phyloP scores from a whole-genome alignment of 768 basidiomycete species.

The Macrocybe gigantea region DNA sequence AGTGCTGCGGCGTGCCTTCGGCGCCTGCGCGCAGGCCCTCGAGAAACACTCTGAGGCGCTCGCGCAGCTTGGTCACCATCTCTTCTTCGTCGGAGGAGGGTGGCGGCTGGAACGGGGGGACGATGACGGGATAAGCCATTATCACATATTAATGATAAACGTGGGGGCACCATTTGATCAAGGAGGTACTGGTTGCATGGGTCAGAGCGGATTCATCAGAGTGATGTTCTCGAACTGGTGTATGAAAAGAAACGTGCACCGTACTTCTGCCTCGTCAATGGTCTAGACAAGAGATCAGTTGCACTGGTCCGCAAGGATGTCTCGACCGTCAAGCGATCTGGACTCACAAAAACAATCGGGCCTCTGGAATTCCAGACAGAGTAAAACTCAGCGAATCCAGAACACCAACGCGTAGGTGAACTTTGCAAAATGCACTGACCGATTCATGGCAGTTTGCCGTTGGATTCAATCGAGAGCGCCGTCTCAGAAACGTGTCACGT shows the following conservation, averaged over 20 bases:
- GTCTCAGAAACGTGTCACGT: no score
- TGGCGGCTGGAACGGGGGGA: no score
- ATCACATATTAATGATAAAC: background rate
- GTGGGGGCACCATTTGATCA: background rate
- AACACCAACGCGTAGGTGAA: no score
- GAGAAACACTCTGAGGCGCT: conserved; percentile 1
- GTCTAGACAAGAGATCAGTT: background rate
- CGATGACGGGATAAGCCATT: background rate
- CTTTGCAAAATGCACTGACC: no score
- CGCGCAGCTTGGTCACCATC: conserved; percentile 1
- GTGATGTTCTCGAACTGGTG: no score
- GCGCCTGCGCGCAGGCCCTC: background rate
- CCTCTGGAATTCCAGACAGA: no score
- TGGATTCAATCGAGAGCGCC: no score
- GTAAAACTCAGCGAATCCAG: no score
- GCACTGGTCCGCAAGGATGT: no score
- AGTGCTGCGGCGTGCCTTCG: background rate
- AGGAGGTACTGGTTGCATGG: background rate
- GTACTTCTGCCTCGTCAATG: background rate
- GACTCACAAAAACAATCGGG: no score
- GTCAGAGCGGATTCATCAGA: background rate
- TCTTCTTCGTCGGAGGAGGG: background rate
- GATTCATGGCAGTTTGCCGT: no score
- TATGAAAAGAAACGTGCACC: background rate
- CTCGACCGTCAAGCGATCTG: no score